phyloP scores from a whole-genome alignment of 148 eudicot genomes.

The Arctostaphylos glauca region DNA sequence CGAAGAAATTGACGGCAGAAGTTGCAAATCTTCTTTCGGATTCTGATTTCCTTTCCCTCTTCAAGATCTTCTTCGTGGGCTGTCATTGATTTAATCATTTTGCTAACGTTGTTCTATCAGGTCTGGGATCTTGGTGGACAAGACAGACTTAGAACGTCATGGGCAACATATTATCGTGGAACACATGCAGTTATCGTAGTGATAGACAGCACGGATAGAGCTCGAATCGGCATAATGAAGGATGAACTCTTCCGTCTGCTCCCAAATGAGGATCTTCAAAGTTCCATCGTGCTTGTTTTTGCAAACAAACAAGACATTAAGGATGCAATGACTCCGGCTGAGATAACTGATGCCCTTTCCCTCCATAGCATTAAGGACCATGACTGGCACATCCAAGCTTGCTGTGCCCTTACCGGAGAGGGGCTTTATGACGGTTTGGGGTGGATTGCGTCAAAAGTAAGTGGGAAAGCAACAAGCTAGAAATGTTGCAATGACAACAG shows the following conservation, averaged over 20 bases:
- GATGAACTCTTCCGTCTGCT: constrained; percentile 86
- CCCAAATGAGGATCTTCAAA: constrained; percentile 83
- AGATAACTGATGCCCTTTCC: constrained; percentile 90
- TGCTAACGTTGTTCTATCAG: constrained; percentile 27
- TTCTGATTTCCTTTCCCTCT: not conserved
- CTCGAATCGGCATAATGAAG: constrained; percentile 77
- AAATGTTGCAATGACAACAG: not conserved
- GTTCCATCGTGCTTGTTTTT: constrained; percentile 69
- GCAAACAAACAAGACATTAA: constrained; percentile 92
- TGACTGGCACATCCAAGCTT: constrained; percentile 97
- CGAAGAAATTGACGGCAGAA: not conserved
- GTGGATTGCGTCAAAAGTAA: constrained; percentile 86
- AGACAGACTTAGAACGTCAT: constrained; percentile 87
- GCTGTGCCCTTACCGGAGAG: constrained; percentile 89
- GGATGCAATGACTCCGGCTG: constrained; percentile 92
- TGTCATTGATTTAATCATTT: not conserved
- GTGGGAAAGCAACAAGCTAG: constrained; percentile 79
- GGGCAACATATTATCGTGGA: constrained; percentile 97
- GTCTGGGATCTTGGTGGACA: constrained; percentile 99
- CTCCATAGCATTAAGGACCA: constrained; percentile 93
- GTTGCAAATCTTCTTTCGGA: not conserved
- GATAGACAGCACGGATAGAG: constrained; percentile 92
- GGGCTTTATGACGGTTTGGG: constrained; percentile 95
- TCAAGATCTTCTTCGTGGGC: not conserved
- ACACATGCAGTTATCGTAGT: constrained; percentile 92